Evolutionary conservation across 106 monocot species (phyloP).

Genomic region (Hemerocallis citrina): DNA sequence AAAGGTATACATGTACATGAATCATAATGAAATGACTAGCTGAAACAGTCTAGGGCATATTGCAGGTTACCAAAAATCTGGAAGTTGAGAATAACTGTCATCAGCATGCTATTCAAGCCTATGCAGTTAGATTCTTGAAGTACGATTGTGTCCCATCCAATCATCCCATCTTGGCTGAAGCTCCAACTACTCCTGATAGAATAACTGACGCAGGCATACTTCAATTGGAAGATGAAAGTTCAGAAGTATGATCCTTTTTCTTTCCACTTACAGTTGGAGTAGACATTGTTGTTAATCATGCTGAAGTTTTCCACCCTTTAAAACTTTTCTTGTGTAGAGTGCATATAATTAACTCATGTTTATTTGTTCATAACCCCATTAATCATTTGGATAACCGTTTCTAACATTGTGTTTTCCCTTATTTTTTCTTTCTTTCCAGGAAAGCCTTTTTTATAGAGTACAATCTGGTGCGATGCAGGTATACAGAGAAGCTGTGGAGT

Average conservation of each 20-base stretch:
- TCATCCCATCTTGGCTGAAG: constrained; percentile 38
- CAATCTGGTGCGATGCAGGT: constrained; percentile 67
- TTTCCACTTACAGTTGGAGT: neutral
- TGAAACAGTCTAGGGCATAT: neutral
- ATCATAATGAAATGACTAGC: neutral
- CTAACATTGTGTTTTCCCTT: neutral
- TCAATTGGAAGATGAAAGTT: constrained; percentile 49
- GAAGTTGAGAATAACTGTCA: constrained; percentile 12
- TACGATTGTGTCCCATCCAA: constrained; percentile 17
- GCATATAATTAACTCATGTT: constrained; percentile 2
- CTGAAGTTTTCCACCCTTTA: neutral
- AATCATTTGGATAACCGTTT: neutral
- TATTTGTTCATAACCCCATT: neutral
- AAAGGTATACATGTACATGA: no score
- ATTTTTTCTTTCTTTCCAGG: constrained; percentile 31
- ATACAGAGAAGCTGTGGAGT: constrained; percentile 76
- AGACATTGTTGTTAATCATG: neutral
- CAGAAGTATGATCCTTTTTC: constrained; percentile 47
- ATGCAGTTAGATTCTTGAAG: constrained; percentile 60
- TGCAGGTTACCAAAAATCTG: constrained; percentile 27
- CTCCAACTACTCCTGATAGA: constrained; percentile 77
- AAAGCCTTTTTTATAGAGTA: constrained; percentile 64
- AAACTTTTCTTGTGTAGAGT: neutral
- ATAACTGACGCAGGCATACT: constrained; percentile 40
- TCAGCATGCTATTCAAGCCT: constrained; percentile 37